phyloP scores from a whole-genome alignment of 2,329 filamentous ascomycete genomes.

The Paecilomyces formosus region DNA sequence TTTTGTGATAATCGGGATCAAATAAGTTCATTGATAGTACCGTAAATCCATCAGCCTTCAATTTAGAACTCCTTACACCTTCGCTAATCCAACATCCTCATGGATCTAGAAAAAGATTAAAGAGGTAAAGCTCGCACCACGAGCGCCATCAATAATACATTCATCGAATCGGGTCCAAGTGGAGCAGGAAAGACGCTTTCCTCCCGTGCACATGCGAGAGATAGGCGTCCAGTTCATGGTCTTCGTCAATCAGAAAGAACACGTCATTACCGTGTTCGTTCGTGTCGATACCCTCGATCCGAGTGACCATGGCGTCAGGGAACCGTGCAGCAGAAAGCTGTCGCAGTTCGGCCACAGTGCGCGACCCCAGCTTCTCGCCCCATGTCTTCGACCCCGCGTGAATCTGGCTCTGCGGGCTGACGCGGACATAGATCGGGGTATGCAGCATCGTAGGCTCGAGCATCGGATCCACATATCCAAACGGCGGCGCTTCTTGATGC shows the following conservation, averaged over 20 bases:
- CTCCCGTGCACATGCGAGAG: conserved; percentile 54
- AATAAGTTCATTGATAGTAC: too few relatives aligned
- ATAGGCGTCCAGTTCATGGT: conserved; percentile 66
- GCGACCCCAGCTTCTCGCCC: conserved; percentile 55
- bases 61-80: neutral
- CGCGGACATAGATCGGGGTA: conserved; percentile 61
- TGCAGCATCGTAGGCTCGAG: conserved; percentile 25
- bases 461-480: conserved; percentile 30
- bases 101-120: neutral
- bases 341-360: conserved; percentile 56
- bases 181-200: conserved; percentile 48
- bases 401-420: conserved; percentile 57
- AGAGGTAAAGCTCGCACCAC: neutral
- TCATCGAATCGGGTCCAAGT: conserved; percentile 20
- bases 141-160: conserved; percentile 9
- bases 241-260: conserved; percentile 57
- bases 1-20: too few relatives aligned
- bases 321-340: conserved; percentile 55
- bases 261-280: conserved; percentile 55
- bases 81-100: neutral
- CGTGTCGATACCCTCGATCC: conserved; percentile 60
- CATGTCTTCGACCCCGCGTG: conserved; percentile 45
- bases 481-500: conserved; percentile 21
- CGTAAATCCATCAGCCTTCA: neutral
- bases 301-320: conserved; percentile 51